Evolutionary conservation across 768 basidiomycete species (phyloP).

Genomic region (Termitomyces sp.): DNA sequence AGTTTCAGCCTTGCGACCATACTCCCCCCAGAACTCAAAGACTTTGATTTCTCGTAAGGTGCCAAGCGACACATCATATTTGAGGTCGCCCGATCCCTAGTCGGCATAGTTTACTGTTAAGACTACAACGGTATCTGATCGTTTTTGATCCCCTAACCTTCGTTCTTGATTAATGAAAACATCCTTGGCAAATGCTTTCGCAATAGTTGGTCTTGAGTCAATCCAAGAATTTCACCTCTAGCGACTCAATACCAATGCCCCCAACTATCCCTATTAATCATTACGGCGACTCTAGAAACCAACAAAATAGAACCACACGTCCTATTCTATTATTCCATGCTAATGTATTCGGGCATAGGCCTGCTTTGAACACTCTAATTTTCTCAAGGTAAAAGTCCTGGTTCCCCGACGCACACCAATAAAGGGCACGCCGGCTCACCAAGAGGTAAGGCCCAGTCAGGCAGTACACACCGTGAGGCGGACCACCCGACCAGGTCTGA

Average conservation of each 20-base stretch:
- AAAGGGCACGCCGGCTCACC: not conserved
- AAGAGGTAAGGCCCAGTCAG: not conserved
- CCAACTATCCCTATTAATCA: not conserved
- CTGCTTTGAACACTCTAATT: not conserved
- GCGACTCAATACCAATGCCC: not conserved
- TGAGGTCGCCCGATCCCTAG: not conserved
- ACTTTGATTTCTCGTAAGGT: slow-evolving; percentile 87
- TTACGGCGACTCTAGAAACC: not conserved
- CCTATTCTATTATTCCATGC: not conserved
- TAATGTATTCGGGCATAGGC: not conserved
- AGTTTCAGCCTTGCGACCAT: slow-evolving; percentile 60
- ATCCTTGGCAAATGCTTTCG: not conserved
- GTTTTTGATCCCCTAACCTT: not conserved
- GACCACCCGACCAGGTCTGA: not conserved
- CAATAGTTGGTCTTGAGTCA: not conserved
- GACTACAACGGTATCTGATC: not conserved
- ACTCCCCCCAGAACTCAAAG: slow-evolving; percentile 68
- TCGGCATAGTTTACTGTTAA: not conserved
- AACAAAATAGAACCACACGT: not conserved
- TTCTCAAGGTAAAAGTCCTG: not conserved
- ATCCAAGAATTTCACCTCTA: not conserved
- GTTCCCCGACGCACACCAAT: not conserved
- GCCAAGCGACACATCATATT: slow-evolving; percentile 43
- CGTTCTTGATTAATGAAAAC: not conserved
- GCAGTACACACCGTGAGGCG: not conserved